A percentile compares a stretch with the other conserved stretches of the same genome.
phyloP scores from a whole-genome alignment of 164 flowering plant species.

The Vitis vinifera region DNA sequence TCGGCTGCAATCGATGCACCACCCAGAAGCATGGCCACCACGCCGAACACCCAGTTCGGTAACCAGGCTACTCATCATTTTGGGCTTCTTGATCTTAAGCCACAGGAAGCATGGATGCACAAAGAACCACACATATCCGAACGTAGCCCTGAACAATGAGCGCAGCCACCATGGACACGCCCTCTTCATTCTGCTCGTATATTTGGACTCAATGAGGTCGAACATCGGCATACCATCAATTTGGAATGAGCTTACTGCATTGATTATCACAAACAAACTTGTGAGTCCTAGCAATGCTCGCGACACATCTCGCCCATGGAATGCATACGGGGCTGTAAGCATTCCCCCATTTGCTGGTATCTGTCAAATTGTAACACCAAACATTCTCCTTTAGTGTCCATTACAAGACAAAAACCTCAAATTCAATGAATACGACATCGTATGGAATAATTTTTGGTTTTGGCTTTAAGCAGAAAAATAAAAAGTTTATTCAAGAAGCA shows the following conservation, averaged over 20 bases:
- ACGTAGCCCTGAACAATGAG: constrained; percentile 23
- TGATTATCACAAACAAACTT: constrained; percentile 41
- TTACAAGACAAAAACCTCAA: too few relatives aligned
- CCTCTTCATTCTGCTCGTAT: constrained; percentile 32
- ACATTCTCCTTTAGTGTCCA: too few relatives aligned
- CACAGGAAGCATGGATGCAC: constrained; percentile 86
- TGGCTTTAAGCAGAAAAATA: too few relatives aligned
- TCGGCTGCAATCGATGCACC: constrained; percentile 45
- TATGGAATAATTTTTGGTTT: too few relatives aligned
- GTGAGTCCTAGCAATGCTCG: constrained; percentile 46
- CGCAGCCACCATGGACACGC: constrained; percentile 60
- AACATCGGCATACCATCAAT: constrained; percentile 57
- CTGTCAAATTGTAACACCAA: constrained; percentile 27
- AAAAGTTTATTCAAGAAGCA: too few relatives aligned
- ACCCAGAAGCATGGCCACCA: constrained; percentile 53
- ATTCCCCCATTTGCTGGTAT: constrained; percentile 64
- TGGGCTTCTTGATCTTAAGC: constrained; percentile 63
- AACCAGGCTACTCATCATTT: constrained; percentile 47
- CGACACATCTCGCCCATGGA: constrained; percentile 52
- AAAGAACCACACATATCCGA: constrained; percentile 38
- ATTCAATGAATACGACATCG: too few relatives aligned
- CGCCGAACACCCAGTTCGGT: constrained; percentile 56
- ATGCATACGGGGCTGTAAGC: constrained; percentile 40
- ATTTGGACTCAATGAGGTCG: constrained; percentile 40
- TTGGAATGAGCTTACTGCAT: constrained; percentile 52